A percentile compares a stretch with the other conserved stretches of the same genome.
These are phyloP conservation scores for Geotrichum europaeum DNA, from an alignment of 1,139 yeast genomes.

Conservation along the genomic window DNA sequence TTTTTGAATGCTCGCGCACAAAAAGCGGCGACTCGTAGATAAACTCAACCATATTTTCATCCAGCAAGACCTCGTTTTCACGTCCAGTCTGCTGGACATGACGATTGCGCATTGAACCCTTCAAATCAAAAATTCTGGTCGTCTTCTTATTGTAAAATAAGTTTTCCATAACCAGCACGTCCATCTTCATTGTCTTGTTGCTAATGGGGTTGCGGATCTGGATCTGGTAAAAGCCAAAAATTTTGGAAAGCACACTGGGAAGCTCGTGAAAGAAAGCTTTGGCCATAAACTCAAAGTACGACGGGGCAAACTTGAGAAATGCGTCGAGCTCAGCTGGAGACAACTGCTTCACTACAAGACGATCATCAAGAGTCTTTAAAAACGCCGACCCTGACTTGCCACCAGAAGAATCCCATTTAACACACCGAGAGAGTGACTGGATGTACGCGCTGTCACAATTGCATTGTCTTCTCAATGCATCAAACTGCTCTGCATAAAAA, in stretches of 20 bases:
- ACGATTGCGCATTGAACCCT: conserved; percentile 96
- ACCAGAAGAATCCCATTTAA: conserved; percentile 93
- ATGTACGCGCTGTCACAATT: conserved; percentile 70
- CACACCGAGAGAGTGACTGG: conserved; percentile 86
- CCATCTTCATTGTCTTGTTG: conserved; percentile 77
- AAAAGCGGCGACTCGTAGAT: conserved; percentile 93
- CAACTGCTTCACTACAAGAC: conserved; percentile 84
- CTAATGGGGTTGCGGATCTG: conserved; percentile 73
- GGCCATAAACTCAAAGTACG: conserved; percentile 91
- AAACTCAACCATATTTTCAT: conserved; percentile 97
- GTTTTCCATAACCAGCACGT: conserved; percentile 93
- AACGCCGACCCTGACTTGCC: conserved; percentile 96
- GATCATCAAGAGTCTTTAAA: conserved; percentile 78
- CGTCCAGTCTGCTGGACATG: conserved; percentile 95
- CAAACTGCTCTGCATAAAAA: conserved; percentile 94
- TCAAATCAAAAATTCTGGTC: conserved; percentile 84
- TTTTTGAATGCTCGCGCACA: conserved; percentile 88
- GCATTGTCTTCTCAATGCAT: conserved; percentile 82
- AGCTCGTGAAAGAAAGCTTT: conserved; percentile 92
- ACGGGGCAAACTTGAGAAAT: conserved; percentile 91
- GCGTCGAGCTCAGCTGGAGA: conserved; percentile 88
- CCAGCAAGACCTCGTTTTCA: conserved; percentile 88
- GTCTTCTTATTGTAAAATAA: conserved; percentile 80
- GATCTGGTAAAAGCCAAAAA: conserved; percentile 92
- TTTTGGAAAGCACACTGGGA: conserved; percentile 90